Conservation (phyloP, 371 early-diverging fungal genomes). For the Mucor piriformis region DNA sequence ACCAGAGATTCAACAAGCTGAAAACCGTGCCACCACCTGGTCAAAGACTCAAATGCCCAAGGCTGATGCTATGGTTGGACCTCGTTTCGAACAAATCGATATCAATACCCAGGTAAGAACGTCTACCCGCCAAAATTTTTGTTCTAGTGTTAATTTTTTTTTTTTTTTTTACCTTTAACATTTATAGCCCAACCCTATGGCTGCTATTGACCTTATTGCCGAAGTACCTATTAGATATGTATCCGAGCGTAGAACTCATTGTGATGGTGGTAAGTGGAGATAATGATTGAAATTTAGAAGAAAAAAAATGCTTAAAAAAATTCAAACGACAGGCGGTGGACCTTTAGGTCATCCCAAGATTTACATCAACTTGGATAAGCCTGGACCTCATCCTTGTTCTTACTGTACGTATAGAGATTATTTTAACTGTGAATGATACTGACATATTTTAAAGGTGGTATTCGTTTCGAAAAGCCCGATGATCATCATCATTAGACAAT, state of each 20-base stretch:
- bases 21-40: slow-evolving; percentile 81
- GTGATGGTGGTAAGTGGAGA: slow-evolving; percentile 79
- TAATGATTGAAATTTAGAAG: neutral
- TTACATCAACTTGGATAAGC: slow-evolving; percentile 88
- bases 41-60: slow-evolving; percentile 74
- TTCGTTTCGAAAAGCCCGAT: slow-evolving; percentile 70
- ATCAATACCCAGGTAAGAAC: slow-evolving; percentile 79
- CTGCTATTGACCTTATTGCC: slow-evolving; percentile 92
- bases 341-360: slow-evolving; percentile 94
- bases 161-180: neutral
- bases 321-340: slow-evolving; percentile 71
- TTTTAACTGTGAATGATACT: no score
- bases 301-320: neutral
- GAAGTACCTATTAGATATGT: slow-evolving; percentile 84
- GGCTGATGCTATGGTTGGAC: slow-evolving; percentile 73
- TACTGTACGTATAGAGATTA: slow-evolving; percentile 84
- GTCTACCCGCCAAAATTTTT: no score
- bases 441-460: slow-evolving; percentile 59
- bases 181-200: slow-evolving; percentile 82
- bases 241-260: slow-evolving; percentile 73
- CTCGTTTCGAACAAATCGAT: slow-evolving; percentile 92
- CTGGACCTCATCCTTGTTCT: slow-evolving; percentile 74
- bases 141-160: no score
- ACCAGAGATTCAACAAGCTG: slow-evolving; percentile 61
- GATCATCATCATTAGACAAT: slow-evolving; percentile 54